phyloP scores from a whole-genome alignment of 2,329 filamentous ascomycete species.

The Fusarium hainanense region DNA sequence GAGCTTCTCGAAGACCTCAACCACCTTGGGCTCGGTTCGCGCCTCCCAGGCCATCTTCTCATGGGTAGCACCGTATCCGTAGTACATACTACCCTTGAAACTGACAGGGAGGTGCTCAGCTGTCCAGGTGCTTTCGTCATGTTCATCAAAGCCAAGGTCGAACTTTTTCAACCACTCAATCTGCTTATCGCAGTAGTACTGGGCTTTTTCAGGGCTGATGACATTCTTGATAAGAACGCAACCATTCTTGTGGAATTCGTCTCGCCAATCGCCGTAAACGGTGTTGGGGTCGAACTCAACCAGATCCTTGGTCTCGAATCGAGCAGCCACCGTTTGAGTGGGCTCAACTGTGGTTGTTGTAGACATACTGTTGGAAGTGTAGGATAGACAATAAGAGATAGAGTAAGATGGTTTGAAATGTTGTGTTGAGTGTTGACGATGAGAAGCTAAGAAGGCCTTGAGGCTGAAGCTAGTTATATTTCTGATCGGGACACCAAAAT shows the following conservation, averaged over 20 bases:
- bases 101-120: slow-evolving; percentile 38
- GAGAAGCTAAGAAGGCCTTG: slow-evolving; percentile 24
- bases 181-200: slow-evolving; percentile 42
- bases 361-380: too few species aligned
- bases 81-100: slow-evolving; percentile 59
- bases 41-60: slow-evolving; percentile 62
- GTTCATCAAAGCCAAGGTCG: slow-evolving; percentile 36
- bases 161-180: slow-evolving; percentile 43
- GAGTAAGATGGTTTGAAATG: too few species aligned
- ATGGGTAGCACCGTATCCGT: slow-evolving; percentile 59
- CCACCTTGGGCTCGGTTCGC: slow-evolving; percentile 59
- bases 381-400: too few species aligned
- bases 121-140: background rate
- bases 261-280: slow-evolving; percentile 39
- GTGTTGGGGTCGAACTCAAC: slow-evolving; percentile 35
- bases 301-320: slow-evolving; percentile 40
- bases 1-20: slow-evolving; percentile 59
- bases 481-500: slow-evolving; percentile 3
- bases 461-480: slow-evolving; percentile 37
- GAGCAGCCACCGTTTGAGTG: slow-evolving; percentile 36
- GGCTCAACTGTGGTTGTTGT: slow-evolving; percentile 27
- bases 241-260: slow-evolving; percentile 41
- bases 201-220: slow-evolving; percentile 35
- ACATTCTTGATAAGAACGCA: slow-evolving; percentile 43
- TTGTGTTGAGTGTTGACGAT: slow-evolving; percentile 9